Evolutionary conservation across 2,329 filamentous ascomycete genomes (phyloP).

Genomic region (Exophiala aquamarina): DNA sequence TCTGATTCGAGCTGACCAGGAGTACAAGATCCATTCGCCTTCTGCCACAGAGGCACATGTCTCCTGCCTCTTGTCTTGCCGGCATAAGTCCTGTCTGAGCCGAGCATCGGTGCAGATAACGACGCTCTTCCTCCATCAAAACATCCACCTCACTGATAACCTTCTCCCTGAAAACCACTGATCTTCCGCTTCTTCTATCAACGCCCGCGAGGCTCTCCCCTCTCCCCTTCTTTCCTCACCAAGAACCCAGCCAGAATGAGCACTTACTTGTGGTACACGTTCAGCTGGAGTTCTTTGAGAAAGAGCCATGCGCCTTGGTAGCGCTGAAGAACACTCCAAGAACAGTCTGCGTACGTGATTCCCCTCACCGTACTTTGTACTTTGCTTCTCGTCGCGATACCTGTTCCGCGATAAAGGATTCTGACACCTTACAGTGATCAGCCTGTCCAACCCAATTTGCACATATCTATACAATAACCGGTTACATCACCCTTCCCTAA

Average conservation of each 20-base stretch:
- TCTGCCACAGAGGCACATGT: conserved; percentile 21
- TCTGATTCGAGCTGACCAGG: conserved; percentile 21
- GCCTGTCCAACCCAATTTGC: conserved; percentile 8
- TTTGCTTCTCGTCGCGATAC: neutral
- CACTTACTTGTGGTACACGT: conserved; percentile 29
- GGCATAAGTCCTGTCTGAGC: conserved; percentile 14
- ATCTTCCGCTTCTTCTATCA: conserved; percentile 2
- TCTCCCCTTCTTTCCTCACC: conserved; percentile 1
- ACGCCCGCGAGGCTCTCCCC: neutral
- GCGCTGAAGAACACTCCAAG: conserved; percentile 2
- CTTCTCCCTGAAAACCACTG: conserved; percentile 12
- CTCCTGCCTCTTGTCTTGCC: conserved; percentile 18
- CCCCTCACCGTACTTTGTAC: conserved; percentile 18
- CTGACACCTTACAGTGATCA: conserved; percentile 17
- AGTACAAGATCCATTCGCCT: conserved; percentile 19
- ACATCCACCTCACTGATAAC: conserved; percentile 18
- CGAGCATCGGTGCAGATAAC: conserved; percentile 22
- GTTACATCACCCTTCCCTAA: conserved; percentile 15
- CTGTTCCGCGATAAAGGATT: conserved; percentile 10
- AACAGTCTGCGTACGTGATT: conserved; percentile 15
- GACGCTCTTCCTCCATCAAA: conserved; percentile 18
- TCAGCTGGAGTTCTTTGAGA: conserved; percentile 29
- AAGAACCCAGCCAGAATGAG: conserved; percentile 26
- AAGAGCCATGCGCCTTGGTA: conserved; percentile 28
- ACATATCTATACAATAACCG: conserved; percentile 6